A percentile compares a stretch with the other conserved stretches of the same genome.
phyloP scores from a whole-genome alignment of 306 rosid species.

The Abrus pulchellus region DNA sequence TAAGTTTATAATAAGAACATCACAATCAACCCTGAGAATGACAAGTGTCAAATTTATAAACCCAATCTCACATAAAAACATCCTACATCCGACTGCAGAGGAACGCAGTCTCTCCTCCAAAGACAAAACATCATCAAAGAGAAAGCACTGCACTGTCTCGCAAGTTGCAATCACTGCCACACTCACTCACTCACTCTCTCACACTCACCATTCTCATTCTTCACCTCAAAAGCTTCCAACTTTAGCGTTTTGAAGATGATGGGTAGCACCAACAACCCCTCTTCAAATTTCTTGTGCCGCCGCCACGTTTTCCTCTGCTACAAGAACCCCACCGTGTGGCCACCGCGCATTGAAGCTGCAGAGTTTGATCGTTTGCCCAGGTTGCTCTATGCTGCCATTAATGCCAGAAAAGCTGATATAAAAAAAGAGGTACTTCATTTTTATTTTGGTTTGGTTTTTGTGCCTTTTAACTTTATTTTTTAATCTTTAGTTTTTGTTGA shows the following conservation, averaged over 20 bases:
- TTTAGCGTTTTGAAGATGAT: conserved; percentile 15
- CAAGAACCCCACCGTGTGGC: conserved; percentile 82
- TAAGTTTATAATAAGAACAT: no score
- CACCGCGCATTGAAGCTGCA: conserved; percentile 88
- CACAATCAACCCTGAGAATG: neutral
- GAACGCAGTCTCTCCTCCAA: neutral
- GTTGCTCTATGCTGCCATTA: conserved; percentile 78
- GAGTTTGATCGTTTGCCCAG: conserved; percentile 89
- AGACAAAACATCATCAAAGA: conserved; percentile 31
- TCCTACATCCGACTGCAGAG: neutral
- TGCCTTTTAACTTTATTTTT: neutral
- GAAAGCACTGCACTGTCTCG: neutral
- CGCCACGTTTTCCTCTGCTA: conserved; percentile 83
- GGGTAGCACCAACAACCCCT: conserved; percentile 49
- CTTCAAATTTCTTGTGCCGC: conserved; percentile 61
- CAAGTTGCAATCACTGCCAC: conserved; percentile 6
- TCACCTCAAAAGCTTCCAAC: conserved; percentile 9
- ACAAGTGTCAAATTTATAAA: neutral
- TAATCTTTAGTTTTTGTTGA: neutral
- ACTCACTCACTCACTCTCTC: neutral
- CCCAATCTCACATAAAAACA: neutral
- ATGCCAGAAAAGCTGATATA: conserved; percentile 69
- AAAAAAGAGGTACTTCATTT: conserved; percentile 61
- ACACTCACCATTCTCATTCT: neutral
- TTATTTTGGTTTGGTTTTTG: neutral